Evolutionary conservation across 495 filamentous ascomycete species (phyloP).

Genomic region (Collariella sp.): DNA sequence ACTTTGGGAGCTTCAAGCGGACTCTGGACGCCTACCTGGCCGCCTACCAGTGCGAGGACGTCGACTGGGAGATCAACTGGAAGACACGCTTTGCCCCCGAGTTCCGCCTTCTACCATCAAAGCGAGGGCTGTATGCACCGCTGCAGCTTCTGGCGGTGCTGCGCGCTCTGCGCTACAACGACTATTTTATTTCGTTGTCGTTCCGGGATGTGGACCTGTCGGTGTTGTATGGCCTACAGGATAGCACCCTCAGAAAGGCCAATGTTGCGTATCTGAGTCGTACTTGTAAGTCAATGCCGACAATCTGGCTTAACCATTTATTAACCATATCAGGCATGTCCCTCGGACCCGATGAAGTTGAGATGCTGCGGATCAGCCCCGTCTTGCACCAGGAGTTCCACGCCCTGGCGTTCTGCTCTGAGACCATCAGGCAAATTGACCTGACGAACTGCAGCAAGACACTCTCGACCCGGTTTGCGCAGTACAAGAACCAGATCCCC

Average conservation of each 20-base stretch:
- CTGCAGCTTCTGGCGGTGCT: slow-evolving; percentile 78
- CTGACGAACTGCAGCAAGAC: slow-evolving; percentile 29
- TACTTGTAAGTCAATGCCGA: slow-evolving; percentile 19
- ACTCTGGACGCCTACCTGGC: slow-evolving; percentile 82
- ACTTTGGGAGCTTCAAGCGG: slow-evolving; percentile 70
- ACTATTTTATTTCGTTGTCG: slow-evolving; percentile 77
- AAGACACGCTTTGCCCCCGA: slow-evolving; percentile 71
- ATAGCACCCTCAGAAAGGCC: slow-evolving; percentile 21
- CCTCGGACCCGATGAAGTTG: slow-evolving; percentile 27
- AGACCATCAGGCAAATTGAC: slow-evolving; percentile 38
- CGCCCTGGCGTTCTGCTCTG: slow-evolving; percentile 38
- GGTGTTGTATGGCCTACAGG: slow-evolving; percentile 25
- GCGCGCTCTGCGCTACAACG: slow-evolving; percentile 83
- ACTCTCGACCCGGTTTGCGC: slow-evolving; percentile 1
- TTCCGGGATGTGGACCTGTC: slow-evolving; percentile 64
- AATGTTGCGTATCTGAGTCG: slow-evolving; percentile 28
- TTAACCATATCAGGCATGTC: slow-evolving; percentile 21
- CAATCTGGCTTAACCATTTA: neutral
- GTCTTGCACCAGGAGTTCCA: slow-evolving; percentile 41
- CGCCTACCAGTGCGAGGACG: slow-evolving; percentile 63
- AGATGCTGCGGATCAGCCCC: slow-evolving; percentile 30
- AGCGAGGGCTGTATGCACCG: slow-evolving; percentile 54
- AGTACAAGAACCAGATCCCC: neutral
- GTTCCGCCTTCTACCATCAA: slow-evolving; percentile 69
- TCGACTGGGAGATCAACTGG: slow-evolving; percentile 71